These are phyloP conservation scores for Medicago arabica DNA, from an alignment of 306 rosid species.

Conservation along the genomic window DNA sequence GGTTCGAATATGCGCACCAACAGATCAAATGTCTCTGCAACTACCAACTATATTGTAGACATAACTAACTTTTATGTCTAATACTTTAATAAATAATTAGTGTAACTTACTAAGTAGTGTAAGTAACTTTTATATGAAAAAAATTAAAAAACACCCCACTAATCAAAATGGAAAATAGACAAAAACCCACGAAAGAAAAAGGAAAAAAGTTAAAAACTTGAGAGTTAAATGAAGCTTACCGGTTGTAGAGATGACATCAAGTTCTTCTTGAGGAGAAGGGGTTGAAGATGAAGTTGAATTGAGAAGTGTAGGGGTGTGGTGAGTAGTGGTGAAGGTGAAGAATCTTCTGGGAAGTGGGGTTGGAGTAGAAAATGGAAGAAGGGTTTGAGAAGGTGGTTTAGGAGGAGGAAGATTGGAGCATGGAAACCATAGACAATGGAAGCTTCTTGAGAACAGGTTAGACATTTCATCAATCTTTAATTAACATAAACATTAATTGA, in stretches of 20 bases:
- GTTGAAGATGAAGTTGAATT: slow-evolving; percentile 44
- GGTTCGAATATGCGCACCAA: too few species aligned
- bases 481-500: background rate
- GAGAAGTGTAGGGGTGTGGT: slow-evolving; percentile 38
- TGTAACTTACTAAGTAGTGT: too few species aligned
- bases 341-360: slow-evolving; percentile 34
- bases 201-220: slow-evolving; percentile 20
- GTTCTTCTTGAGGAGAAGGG: slow-evolving; percentile 45
- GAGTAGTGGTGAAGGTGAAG: slow-evolving; percentile 26
- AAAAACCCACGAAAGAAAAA: slow-evolving; percentile 10
- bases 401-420: slow-evolving; percentile 36
- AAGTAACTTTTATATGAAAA: background rate
- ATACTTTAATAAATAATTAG: too few species aligned
- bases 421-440: slow-evolving; percentile 42
- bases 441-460: slow-evolving; percentile 43
- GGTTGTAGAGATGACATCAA: slow-evolving; percentile 50
- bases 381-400: slow-evolving; percentile 30
- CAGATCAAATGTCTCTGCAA: too few species aligned
- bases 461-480: slow-evolving; percentile 49
- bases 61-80: too few species aligned
- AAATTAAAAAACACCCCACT: background rate
- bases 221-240: slow-evolving; percentile 48
- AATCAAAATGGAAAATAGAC: slow-evolving; percentile 31
- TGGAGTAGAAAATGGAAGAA: slow-evolving; percentile 46
- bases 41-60: too few species aligned